phyloP scores from a whole-genome alignment of 352 stramenopile species.

The Globisporangium yorkense region DNA sequence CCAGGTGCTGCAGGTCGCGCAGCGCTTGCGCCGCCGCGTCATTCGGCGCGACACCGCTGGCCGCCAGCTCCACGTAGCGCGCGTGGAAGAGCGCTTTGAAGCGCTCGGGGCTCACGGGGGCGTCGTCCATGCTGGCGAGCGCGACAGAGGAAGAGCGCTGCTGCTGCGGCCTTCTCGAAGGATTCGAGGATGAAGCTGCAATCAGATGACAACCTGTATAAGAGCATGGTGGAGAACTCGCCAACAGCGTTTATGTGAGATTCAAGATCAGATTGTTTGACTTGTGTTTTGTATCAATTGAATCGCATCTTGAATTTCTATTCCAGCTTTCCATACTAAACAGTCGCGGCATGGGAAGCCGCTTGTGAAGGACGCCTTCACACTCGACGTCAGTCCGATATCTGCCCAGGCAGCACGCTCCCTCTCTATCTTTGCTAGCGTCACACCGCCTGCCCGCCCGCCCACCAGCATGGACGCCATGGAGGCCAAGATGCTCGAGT shows the following conservation, averaged over 20 bases:
- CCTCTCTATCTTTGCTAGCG: not conserved
- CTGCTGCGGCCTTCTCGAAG: not conserved
- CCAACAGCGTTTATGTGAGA: too few relatives aligned
- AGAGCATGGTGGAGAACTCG: too few relatives aligned
- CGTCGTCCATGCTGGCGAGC: not conserved
- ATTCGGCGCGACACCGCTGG: slow-evolving; percentile 47
- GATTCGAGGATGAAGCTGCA: not conserved
- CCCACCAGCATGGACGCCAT: slow-evolving; percentile 29
- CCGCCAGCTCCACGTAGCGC: slow-evolving; percentile 41
- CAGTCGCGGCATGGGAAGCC: too few relatives aligned
- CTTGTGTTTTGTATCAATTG: too few relatives aligned
- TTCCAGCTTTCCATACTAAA: too few relatives aligned
- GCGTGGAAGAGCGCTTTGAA: slow-evolving; percentile 47
- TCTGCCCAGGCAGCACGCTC: too few relatives aligned
- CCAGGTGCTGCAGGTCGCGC: slow-evolving; percentile 38
- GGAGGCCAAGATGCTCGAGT: slow-evolving; percentile 64
- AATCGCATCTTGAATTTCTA: too few relatives aligned
- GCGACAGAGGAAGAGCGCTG: not conserved
- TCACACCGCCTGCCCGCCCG: too few relatives aligned
- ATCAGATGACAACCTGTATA: too few relatives aligned
- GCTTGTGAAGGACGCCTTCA: too few relatives aligned
- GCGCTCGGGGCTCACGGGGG: slow-evolving; percentile 13
- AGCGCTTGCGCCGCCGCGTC: slow-evolving; percentile 53
- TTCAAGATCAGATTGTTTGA: too few relatives aligned
- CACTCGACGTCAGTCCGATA: too few relatives aligned